Evolutionary conservation across 148 eudicot species (phyloP).

Genomic region (Polygonum aviculare): DNA sequence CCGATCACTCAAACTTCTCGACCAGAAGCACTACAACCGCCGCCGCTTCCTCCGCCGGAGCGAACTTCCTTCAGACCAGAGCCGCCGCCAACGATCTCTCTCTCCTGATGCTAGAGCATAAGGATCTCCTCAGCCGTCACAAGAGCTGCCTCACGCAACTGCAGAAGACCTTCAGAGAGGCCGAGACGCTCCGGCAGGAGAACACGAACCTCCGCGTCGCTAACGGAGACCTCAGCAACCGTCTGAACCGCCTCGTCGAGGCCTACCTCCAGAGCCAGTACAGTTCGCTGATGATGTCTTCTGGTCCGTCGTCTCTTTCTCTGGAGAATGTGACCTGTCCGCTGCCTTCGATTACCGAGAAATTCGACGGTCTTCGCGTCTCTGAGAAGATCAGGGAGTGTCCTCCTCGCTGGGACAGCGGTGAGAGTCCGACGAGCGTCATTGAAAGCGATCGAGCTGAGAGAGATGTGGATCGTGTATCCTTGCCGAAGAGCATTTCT

Average conservation of each 20-base stretch:
- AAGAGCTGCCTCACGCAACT: constrained; percentile 23
- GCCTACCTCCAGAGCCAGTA: constrained; percentile 17
- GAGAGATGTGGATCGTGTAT: constrained; percentile 27
- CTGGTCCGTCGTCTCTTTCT: neutral
- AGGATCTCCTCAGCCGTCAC: constrained; percentile 32
- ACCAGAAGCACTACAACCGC: constrained; percentile 7
- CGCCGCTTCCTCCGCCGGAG: neutral
- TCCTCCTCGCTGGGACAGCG: neutral
- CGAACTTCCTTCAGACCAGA: neutral
- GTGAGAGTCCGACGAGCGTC: constrained; percentile 29
- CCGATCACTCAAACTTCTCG: neutral
- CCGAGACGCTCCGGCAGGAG: constrained; percentile 54
- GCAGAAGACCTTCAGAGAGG: constrained; percentile 27
- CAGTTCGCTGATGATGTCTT: constrained; percentile 8
- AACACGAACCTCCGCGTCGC: constrained; percentile 50
- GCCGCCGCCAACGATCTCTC: constrained; percentile 10
- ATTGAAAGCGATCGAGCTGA: constrained; percentile 22
- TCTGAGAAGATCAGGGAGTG: neutral
- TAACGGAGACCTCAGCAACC: constrained; percentile 37
- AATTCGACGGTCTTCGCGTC: constrained; percentile 17
- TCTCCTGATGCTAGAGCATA: constrained; percentile 25
- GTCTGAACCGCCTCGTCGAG: constrained; percentile 20
- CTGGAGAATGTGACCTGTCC: neutral
- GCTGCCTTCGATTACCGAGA: constrained; percentile 7
- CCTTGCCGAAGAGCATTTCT: constrained; percentile 61